Evolutionary conservation across 2,329 filamentous ascomycete species (phyloP), one percentile per base, ranked within the genome.

Genomic region (Monilinia polystroma): DNA sequence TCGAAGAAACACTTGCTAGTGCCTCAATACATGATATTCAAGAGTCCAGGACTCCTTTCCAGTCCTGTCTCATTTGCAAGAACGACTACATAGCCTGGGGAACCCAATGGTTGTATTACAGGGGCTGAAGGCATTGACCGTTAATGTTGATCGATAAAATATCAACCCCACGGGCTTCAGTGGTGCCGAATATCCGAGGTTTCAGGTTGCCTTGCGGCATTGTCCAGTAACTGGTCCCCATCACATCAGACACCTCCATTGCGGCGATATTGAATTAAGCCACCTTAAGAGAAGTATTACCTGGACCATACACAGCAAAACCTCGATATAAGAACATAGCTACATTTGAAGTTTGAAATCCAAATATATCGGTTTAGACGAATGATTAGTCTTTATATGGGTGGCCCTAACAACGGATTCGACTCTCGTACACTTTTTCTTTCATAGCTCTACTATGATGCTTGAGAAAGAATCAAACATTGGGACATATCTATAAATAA

Each of bases 391-490:
- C 4, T 23, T 7, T 14, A 41, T 29, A 32, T 1, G 26, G n/a
- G 55, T 64, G 43, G 38, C 49, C 3, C 11, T 23, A 14, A 38
- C 6, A 23, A 45, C 49, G 54, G 11, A 23, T 26, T 41, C 51
- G 51, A 69, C 71, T 12, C 72, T 71, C 7, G 72, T 74, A 1
- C 73, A 73, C 54, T 74, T 74, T 69, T 90, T 90, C 77, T 88
- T 87, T 3, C 87, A 90, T 82, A 87, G 88, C 73, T 88, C 86
- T 18, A 90, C 87, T 51, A 89, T 89, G 86, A 90, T 90, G 87
- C 78, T 90, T 18, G 87, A 87, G 47, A 87, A 90, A 73, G 83
- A 88, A 71, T 85, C 83, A 18, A 75, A 79, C 2, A 87, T 86
- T 0, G 86, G 86, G 14, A 80, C 81, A 26, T 90, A 89, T 77